Percentiles rank a stretch among this genome's conserved stretches.
Evolutionary conservation across 805 yeast species (phyloP).

Genomic region (Wickerhamiella brachini): DNA sequence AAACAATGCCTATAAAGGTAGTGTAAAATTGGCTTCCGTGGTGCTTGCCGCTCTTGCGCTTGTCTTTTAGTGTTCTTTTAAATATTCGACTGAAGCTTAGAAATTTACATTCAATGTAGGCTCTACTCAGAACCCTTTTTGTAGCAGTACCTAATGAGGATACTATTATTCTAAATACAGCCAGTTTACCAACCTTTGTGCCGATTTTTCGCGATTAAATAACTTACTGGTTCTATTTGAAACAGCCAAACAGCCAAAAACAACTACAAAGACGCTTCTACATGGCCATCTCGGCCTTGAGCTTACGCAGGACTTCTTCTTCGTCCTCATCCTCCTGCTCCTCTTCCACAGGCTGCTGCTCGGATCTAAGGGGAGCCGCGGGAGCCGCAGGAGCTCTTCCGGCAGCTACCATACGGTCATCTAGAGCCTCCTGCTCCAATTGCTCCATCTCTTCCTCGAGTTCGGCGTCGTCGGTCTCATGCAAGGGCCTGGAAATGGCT

Average conservation of each 20-base stretch:
- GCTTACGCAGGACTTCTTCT: constrained; percentile 30
- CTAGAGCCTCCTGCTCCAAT: constrained; percentile 68
- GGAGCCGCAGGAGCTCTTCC: constrained; percentile 29
- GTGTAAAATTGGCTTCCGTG: background rate
- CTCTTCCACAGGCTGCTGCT: constrained; percentile 13
- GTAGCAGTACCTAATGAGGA: no score
- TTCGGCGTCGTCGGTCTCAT: constrained; percentile 76
- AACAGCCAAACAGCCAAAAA: background rate
- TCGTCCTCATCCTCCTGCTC: constrained; percentile 28
- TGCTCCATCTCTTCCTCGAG: constrained; percentile 87
- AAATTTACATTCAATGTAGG: no score
- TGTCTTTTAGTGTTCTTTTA: background rate
- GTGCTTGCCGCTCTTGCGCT: background rate
- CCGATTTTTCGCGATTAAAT: background rate
- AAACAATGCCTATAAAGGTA: background rate
- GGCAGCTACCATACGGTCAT: constrained; percentile 39
- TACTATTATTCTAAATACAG: no score
- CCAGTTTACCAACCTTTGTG: no score
- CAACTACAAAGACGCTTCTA: constrained; percentile 9
- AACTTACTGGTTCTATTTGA: background rate
- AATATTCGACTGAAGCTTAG: background rate
- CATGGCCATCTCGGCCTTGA: constrained; percentile 33
- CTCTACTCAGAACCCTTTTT: no score
- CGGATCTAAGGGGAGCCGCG: constrained; percentile 22
- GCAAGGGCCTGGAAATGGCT: constrained; percentile 89